phyloP scores from a whole-genome alignment of 495 filamentous ascomycete species.

The Xylaria castorea region DNA sequence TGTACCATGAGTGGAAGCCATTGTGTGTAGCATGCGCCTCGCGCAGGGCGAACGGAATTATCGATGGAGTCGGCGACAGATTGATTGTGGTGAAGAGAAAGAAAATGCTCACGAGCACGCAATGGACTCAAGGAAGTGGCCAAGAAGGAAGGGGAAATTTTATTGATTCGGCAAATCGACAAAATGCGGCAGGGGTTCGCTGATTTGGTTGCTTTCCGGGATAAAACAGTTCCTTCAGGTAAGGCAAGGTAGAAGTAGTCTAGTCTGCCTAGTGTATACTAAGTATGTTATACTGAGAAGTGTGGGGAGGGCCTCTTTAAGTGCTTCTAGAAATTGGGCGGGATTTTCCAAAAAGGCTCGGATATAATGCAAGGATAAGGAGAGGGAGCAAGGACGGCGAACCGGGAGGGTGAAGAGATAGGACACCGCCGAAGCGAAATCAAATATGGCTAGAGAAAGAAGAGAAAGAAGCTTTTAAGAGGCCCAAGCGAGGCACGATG shows the following conservation, averaged over 20 bases:
- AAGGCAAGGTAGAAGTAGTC: neutral
- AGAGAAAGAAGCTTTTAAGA: conserved; percentile 25
- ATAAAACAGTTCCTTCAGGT: neutral
- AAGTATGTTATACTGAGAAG: conserved; percentile 4
- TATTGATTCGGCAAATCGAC: conserved; percentile 25
- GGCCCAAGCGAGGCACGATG: conserved; percentile 26
- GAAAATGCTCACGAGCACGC: neutral
- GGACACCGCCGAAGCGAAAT: conserved; percentile 20
- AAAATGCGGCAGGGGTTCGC: conserved; percentile 17
- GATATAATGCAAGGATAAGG: conserved; percentile 23
- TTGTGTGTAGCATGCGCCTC: conserved; percentile 16
- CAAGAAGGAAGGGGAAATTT: conserved; percentile 25
- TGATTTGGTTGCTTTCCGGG: conserved; percentile 16
- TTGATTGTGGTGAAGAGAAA: conserved; percentile 16
- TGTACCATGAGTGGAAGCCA: conserved; percentile 24
- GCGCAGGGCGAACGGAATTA: conserved; percentile 6
- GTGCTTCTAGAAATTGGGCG: conserved; percentile 19
- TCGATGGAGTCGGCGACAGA: conserved; percentile 9
- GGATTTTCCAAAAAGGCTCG: conserved; percentile 15
- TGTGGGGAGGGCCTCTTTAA: conserved; percentile 24
- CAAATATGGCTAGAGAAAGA: conserved; percentile 21
- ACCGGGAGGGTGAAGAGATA: conserved; percentile 18
- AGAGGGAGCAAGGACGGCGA: conserved; percentile 17
- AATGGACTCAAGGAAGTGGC: neutral
- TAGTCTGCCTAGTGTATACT: conserved; percentile 12